Conservation (phyloP, 768 basidiomycete genomes). For the Tulasnella calospora region DNA sequence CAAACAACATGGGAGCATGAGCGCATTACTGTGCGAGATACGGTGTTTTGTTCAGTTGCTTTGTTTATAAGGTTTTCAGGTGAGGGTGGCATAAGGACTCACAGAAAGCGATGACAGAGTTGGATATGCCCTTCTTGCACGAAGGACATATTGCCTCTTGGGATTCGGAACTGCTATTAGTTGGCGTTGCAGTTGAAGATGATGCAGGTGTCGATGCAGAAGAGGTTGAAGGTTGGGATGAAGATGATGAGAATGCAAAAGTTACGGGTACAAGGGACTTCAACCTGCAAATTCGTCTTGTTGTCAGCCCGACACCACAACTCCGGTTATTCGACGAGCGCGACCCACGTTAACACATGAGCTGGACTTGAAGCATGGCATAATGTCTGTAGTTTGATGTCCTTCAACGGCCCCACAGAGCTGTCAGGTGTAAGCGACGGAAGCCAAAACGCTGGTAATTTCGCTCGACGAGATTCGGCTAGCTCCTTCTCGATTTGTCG, state of each 20-base stretch:
- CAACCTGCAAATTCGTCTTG: slow-evolving; percentile 46
- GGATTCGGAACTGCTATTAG: slow-evolving; percentile 43
- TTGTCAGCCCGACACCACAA: slow-evolving; percentile 14
- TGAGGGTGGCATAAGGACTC: slow-evolving; percentile 34
- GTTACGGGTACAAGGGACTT: slow-evolving; percentile 79
- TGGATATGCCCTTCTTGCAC: slow-evolving; percentile 80
- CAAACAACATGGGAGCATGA: slow-evolving; percentile 90
- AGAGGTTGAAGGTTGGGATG: slow-evolving; percentile 28
- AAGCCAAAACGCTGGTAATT: slow-evolving; percentile 96
- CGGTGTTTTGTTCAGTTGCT: not conserved
- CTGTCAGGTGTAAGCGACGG: slow-evolving; percentile 82
- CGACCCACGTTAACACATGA: slow-evolving; percentile 68
- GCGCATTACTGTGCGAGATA: slow-evolving; percentile 56
- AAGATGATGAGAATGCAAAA: slow-evolving; percentile 50
- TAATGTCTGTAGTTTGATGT: slow-evolving; percentile 81
- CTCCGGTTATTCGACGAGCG: slow-evolving; percentile 4
- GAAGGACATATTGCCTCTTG: slow-evolving; percentile 74
- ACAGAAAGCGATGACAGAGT: slow-evolving; percentile 68
- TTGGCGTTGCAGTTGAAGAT: slow-evolving; percentile 13
- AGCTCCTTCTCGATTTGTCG: slow-evolving; percentile 76
- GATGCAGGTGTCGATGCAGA: slow-evolving; percentile 22
- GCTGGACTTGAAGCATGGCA: slow-evolving; percentile 77
- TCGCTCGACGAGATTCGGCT: slow-evolving; percentile 75
- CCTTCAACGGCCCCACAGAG: slow-evolving; percentile 63
- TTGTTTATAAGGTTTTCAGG: not conserved